These are phyloP conservation scores for Pistacia integerrima DNA, from an alignment of 345 rosid species.

Conservation along the genomic window DNA sequence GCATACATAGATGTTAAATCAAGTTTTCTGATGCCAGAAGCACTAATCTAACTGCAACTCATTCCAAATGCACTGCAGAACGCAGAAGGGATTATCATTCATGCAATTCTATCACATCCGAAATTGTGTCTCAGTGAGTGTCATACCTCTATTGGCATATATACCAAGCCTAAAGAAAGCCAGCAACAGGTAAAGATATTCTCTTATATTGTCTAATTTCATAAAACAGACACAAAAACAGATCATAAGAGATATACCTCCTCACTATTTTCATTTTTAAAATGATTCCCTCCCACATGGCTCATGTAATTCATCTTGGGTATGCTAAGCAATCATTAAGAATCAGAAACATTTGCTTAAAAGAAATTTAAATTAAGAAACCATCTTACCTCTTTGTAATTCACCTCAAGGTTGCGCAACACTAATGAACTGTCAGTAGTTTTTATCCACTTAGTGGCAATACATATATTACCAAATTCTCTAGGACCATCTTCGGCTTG, in stretches of 20 bases:
- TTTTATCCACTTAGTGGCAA: slow-evolving; percentile 57
- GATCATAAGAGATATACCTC: not conserved
- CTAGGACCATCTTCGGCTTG: slow-evolving; percentile 78
- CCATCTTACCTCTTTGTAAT: slow-evolving; percentile 63
- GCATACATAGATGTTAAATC: not conserved
- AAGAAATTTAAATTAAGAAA: slow-evolving; percentile 1
- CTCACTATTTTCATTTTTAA: not conserved
- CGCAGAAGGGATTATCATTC: not conserved
- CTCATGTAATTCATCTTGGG: not conserved
- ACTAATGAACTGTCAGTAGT: slow-evolving; percentile 57
- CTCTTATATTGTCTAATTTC: not conserved
- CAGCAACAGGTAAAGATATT: not conserved
- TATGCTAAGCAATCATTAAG: not conserved
- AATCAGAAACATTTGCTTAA: not conserved
- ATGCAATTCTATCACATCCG: not conserved
- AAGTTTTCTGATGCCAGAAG: no score
- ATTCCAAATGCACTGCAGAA: not conserved
- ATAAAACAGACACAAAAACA: not conserved
- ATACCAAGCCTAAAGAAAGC: not conserved
- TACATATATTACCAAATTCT: slow-evolving; percentile 71
- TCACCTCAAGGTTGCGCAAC: slow-evolving; percentile 76
- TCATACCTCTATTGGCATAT: not conserved
- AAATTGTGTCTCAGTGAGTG: not conserved
- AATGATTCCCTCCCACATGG: not conserved
- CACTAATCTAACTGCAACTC: not conserved